Evolutionary conservation across 192 early-diverging fungal genomes (phyloP).

Genomic region (Coemansia sp.): DNA sequence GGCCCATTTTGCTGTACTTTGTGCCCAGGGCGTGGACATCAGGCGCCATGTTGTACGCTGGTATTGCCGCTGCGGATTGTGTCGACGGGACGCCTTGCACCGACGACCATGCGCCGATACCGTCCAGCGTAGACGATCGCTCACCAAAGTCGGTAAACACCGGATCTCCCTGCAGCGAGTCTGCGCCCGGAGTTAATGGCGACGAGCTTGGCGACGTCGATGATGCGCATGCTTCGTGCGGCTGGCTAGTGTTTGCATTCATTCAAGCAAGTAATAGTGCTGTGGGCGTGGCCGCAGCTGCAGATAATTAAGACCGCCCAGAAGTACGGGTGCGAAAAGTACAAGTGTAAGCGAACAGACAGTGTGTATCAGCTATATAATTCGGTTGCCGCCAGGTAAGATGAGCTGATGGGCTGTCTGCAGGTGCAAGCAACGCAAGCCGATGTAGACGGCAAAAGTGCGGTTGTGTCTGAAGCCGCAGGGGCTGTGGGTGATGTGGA

Average conservation of each 20-base stretch:
- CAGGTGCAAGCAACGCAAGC: constrained; percentile 1
- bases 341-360: neutral
- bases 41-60: neutral
- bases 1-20: constrained; percentile 25
- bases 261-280: constrained; percentile 15
- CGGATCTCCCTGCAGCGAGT: constrained; percentile 25
- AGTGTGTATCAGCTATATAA: neutral
- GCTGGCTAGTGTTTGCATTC: constrained; percentile 26
- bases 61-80: constrained; percentile 8
- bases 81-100: constrained; percentile 28
- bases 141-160: constrained; percentile 19
- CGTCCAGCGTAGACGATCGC: constrained; percentile 39
- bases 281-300: neutral
- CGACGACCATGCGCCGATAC: constrained; percentile 47
- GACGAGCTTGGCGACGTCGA: constrained; percentile 40
- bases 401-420: constrained; percentile 7
- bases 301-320: constrained; percentile 2
- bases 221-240: constrained; percentile 32
- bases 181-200: constrained; percentile 35
- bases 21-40: constrained; percentile 31
- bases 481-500: neutral
- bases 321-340: neutral
- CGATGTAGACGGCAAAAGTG: neutral
- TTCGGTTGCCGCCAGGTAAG: neutral
- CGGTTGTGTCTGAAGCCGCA: neutral